These are phyloP conservation scores for Plantago major DNA, from an alignment of 257 asterid genomes.

Conservation along the genomic window DNA sequence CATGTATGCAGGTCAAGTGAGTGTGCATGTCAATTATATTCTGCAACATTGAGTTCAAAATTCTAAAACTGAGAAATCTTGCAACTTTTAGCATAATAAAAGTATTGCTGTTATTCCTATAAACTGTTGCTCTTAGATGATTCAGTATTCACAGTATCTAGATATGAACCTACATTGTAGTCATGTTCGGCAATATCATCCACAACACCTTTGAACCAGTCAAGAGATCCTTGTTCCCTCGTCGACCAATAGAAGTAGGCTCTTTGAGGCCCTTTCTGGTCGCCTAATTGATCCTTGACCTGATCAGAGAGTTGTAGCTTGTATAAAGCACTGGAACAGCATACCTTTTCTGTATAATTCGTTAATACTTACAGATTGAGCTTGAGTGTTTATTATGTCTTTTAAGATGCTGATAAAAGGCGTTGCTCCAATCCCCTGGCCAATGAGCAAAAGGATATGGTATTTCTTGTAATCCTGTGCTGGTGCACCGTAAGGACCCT, in stretches of 20 bases:
- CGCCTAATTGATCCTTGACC: slow-evolving; percentile 19
- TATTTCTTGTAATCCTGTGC: slow-evolving; percentile 86
- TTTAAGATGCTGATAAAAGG: slow-evolving; percentile 83
- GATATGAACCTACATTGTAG: slow-evolving; percentile 41
- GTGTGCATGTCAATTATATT: slow-evolving; percentile 84
- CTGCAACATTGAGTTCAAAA: slow-evolving; percentile 31
- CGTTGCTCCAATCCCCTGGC: slow-evolving; percentile 92
- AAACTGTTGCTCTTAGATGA: too few species aligned
- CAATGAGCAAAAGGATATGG: slow-evolving; percentile 72
- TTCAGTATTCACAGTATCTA: background rate
- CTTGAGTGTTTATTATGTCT: slow-evolving; percentile 55
- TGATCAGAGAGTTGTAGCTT: slow-evolving; percentile 17
- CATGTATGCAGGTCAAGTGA: slow-evolving; percentile 84
- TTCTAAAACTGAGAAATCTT: background rate
- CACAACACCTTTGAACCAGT: slow-evolving; percentile 97
- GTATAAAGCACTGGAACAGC: background rate
- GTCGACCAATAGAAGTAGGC: slow-evolving; percentile 96
- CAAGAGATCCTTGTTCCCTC: slow-evolving; percentile 90
- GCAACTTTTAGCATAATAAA: too few species aligned
- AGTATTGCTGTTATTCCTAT: too few species aligned
- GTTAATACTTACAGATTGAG: slow-evolving; percentile 37
- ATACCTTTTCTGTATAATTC: background rate
- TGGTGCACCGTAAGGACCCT: slow-evolving; percentile 95
- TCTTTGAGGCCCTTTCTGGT: slow-evolving; percentile 47
- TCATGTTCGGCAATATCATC: slow-evolving; percentile 88